A percentile compares a stretch with the other conserved stretches of the same genome.
Conservation (phyloP, 768 basidiomycete genomes). For the Tephrocybe sp. region DNA sequence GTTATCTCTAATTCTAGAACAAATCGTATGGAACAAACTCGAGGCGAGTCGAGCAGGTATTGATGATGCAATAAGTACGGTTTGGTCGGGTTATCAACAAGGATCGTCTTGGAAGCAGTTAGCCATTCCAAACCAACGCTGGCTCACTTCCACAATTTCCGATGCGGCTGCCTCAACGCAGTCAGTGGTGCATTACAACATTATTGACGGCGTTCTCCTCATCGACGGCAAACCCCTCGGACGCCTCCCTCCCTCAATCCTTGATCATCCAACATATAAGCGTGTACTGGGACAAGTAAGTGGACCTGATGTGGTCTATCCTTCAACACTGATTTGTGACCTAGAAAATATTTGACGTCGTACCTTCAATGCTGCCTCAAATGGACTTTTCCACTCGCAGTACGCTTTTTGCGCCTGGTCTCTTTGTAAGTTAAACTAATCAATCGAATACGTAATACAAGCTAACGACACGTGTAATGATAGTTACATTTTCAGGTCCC, state of each 20-base stretch:
- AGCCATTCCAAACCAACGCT: constrained; percentile 20
- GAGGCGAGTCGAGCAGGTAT: constrained; percentile 4
- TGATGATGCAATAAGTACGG: constrained; percentile 10
- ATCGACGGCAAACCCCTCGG: constrained; percentile 38
- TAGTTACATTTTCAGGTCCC: constrained; percentile 30
- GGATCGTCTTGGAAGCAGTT: constrained; percentile 20
- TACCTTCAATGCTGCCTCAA: constrained; percentile 3
- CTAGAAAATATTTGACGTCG: constrained; percentile 7
- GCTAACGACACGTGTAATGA: neutral
- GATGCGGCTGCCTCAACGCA: neutral
- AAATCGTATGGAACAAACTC: constrained; percentile 4
- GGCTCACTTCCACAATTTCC: constrained; percentile 20
- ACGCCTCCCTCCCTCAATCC: constrained; percentile 32
- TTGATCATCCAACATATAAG: constrained; percentile 27
- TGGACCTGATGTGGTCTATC: neutral
- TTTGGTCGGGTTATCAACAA: constrained; percentile 17
- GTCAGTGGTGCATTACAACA: constrained; percentile 32
- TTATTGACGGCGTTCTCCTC: constrained; percentile 37
- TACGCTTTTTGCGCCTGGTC: constrained; percentile 2
- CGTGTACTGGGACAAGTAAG: constrained; percentile 34
- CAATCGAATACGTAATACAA: neutral
- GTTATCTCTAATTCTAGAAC: constrained; percentile 23
- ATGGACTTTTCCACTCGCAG: constrained; percentile 10
- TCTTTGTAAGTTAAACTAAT: constrained; percentile 20
- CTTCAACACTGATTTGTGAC: constrained; percentile 6